Base-by-base conservation (phyloP, 192 early-diverging fungal genomes). In the Rhizophlyctis rosea region DNA sequence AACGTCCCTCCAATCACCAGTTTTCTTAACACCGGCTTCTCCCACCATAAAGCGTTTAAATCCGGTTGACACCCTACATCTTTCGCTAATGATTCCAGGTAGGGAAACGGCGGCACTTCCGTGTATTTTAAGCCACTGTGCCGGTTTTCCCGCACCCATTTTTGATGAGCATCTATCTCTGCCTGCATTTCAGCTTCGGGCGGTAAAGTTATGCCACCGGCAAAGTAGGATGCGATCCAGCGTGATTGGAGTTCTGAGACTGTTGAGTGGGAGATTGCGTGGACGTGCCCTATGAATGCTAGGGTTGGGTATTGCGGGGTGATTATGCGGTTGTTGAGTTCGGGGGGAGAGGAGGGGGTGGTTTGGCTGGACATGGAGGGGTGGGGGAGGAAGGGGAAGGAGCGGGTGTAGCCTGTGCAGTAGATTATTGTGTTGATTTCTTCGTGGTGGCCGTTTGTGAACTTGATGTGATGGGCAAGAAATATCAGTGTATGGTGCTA, bases 331-430 rank as follows among this genome's bases (percentile, higher is more conserved):
- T 86, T 86, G 76, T 83, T 82, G 1, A 80, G 50, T 59, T 71
- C 71, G 44, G 76, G 71, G 34, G 84, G 80, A n/a, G 53, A 52
- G 48, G 35, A 44, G 13, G 58, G 3, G 7, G 66, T 51, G 4
- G 76, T 51, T 32, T 73, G 68, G 21, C 75, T 70, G 11, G 62
- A 57, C 4, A 85, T 59, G 24, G 70, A 62, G 25, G 57, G 47
- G 23, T 70, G 58, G 29, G 79, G 73, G 34, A 88, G 57, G 51
- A 79, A 82, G 0, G 74, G 73, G 54, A 71, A 70, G 9, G 67
- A 61, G 55, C 74, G 76, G 5, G 76, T 47, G 64, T 79, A 87
- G 3, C 87, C 87, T 0, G 87, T 88, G 51, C 80, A 82, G 44
- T 72, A 85, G 30, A 87, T 74, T 1, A 88, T 60, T 23, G 60